Base-by-base conservation (phyloP, 2,329 filamentous ascomycete genomes). In the Tricladium varicosporioides region DNA sequence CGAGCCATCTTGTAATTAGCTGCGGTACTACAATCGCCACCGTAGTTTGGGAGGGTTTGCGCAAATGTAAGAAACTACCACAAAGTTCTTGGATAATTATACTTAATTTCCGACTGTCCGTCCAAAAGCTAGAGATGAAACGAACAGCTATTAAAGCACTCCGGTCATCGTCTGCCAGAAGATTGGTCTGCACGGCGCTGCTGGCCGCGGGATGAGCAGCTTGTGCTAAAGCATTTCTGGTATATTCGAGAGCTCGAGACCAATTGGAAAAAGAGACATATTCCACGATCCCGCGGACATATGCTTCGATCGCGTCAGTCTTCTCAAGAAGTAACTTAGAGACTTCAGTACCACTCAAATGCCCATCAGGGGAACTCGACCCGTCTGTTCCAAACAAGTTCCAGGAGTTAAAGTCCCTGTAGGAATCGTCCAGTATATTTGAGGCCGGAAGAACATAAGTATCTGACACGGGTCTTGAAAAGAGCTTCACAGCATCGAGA, bases 211-310 rank as follows among this genome's bases (percentile, higher is more conserved):
- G 62, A 54, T 68, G 68, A 40, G 65, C 62, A 43, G 68, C 63
- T 27, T 68, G 64, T 27, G 65, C 61, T 14, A 72, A 58, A 13
- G 67, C 64, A 46, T 75, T 77, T 31, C 82, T 78, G 54, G 87
- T 72, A 64, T 84, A 83, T 48, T 85, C 82, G 54, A 87, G 82
- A 2, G 82, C 78, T 42, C 77, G 71, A 31, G 75, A 63, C 86
- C 86, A 89, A 64, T 80, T 87, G 1, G 83, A 83, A 7, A 83
- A 85, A 13, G 83, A 86, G 57, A 86, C 72, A 63, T 83, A 89
- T 67, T 88, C 84, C 33, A 86, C 74, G 14, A 88, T 76, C 5
- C 71, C 74, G 68, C 81, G 80, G 64, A 83, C 75, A 62, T 80
- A 75, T 7, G 72, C 71, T 65, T 87, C 84, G 52, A 86, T 74